Base-by-base conservation (phyloP, 2,329 filamentous ascomycete genomes). In the Penicillium sp. region DNA sequence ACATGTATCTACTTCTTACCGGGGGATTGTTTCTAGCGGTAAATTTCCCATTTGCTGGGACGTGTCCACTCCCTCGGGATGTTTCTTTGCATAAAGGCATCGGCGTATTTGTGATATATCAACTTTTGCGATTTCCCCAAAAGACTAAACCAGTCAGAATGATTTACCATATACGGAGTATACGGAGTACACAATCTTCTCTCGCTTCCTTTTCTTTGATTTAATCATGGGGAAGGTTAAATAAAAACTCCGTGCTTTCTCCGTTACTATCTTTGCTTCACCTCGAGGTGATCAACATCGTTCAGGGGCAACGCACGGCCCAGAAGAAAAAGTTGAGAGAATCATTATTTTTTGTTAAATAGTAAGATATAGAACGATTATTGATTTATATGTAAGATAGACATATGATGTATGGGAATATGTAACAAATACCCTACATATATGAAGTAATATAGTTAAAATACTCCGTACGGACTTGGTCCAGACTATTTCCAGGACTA, bases 261-360 rank as follows among this genome's bases (percentile, higher is more conserved):
- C 38, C 22, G 22, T 41, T 35, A 28, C 22, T 36, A 53, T 53
- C 35, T 22, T 22, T 22, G 12, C 17, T 31, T 46, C 44, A 54
- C 49, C 37, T 54, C 37, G 19, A 35, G 11, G 22, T 38, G 52
- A 55, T 55, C 52, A 49, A 49, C 52, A 44, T 53, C 14, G 50
- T 6, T 55, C 53, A 55, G 53, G 53, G 53, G 53, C 53, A 50
- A 45, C 22, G 47, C 53, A 55, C 52, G 46, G 52, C n/a, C 52
- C 46, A 50, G 7, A 14, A 25, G 2, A 25, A 26, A 25, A 41
- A 41, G 41, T 36, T 26, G 33, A 19, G 26, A 53, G 41, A 36
- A 45, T 45, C 17, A 7, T 14, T 37, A n/a, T 9, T 41, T 48
- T 53, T 41, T 53, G 16, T 31, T 25, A 8, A 26, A 8, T 54